Evolutionary conservation across 1,284 basidiomycete species (phyloP).

Genomic region (Trichosporon ovoides): DNA sequence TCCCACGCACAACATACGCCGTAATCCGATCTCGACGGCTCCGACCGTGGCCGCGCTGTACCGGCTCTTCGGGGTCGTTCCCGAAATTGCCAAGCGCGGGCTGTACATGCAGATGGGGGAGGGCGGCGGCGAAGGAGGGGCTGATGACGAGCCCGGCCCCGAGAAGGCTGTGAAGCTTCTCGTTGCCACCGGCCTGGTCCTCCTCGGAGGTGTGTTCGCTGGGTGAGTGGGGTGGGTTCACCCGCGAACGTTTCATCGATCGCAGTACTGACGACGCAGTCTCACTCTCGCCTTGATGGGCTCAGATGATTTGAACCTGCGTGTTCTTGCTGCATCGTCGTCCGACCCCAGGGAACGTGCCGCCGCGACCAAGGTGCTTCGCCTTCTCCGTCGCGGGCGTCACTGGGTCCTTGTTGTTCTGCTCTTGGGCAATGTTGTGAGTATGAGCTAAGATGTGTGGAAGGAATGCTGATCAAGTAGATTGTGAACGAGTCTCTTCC

Average conservation of each 20-base stretch:
- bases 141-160: constrained; percentile 40
- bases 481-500: constrained; percentile 88
- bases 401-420: constrained; percentile 94
- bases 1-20: neutral
- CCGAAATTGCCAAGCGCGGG: constrained; percentile 16
- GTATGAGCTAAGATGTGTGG: constrained; percentile 37
- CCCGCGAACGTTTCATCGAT: too few relatives aligned
- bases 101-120: neutral
- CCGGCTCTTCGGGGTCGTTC: constrained; percentile 33
- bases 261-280: constrained; percentile 33
- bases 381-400: constrained; percentile 70
- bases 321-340: constrained; percentile 75
- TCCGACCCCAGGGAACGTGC: constrained; percentile 61
- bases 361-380: constrained; percentile 70
- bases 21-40: constrained; percentile 11
- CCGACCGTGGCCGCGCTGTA: constrained; percentile 39
- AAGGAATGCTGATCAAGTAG: constrained; percentile 35
- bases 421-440: constrained; percentile 74
- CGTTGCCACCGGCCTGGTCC: constrained; percentile 62
- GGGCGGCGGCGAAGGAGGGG: constrained; percentile 16
- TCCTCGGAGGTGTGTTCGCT: constrained; percentile 77
- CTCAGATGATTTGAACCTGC: constrained; percentile 86
- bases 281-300: constrained; percentile 92
- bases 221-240: too few relatives aligned
- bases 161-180: constrained; percentile 62